Evolutionary conservation across 2,329 filamentous ascomycete species (phyloP), one percentile per base, ranked within the genome.

Genomic region (Botrytis pseudocinerea): DNA sequence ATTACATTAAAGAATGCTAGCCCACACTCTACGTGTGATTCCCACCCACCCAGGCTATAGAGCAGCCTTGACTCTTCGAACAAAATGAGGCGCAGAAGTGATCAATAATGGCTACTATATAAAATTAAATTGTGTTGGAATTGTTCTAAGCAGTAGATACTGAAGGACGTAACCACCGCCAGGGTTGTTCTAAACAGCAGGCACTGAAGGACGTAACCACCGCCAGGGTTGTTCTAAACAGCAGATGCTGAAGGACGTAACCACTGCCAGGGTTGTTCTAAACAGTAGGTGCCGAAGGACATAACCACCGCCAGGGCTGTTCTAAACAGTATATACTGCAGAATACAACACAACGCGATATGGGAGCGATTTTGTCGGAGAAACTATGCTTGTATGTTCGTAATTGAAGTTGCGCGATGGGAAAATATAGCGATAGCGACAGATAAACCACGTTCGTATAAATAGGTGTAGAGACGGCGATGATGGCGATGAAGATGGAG

Each of bases 31-130:
- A 69, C 44, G 38, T 69, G 65, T 69, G 35, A 69, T 57, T 69
- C 48, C 65, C 65, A 69, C 48, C 48, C 65, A 69, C 38, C 48
- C 48, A 69, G 65, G 38, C 48, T 59, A 69, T 69, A 69, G 65
- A 69, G 65, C 65, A 69, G 65, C 48, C 65, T 69, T 69, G 65
- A 69, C 65, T 69, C 65, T 57, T 69, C n/a, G 48, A 22, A 25
- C 22, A 44, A 66, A 69, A 18, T 54, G 32, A 69, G 25, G 35
- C 6, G 8, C 54, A 59, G 48, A 59, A 59, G 65, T 28, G 48
- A 59, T 69, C 48, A 42, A 57, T n/a, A 32, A 59, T 59, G 28
- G 48, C 65, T 57, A 51, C 22, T n/a, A 14, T 28, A 59, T 54
- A 1, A 44, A 42, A 32, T 42, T 54, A 12, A 59, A 16, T 57